Conservation (phyloP, 768 basidiomycete species). For the Boletales sp. region DNA sequence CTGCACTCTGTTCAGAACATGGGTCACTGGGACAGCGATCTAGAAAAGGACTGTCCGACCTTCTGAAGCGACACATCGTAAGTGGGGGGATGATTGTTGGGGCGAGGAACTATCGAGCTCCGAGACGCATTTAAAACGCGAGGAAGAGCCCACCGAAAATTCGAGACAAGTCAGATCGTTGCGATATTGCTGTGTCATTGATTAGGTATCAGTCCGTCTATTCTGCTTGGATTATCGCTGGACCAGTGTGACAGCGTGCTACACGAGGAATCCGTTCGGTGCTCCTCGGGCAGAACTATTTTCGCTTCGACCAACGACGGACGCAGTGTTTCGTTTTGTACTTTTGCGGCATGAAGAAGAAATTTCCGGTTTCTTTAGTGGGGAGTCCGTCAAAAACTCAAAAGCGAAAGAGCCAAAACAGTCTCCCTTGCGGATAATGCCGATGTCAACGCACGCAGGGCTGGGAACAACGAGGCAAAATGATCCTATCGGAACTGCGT, state of each 20-base stretch:
- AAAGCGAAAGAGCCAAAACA: constrained; percentile 36
- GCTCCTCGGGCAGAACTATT: constrained; percentile 31
- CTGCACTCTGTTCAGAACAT: constrained; percentile 48
- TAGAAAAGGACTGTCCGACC: constrained; percentile 40
- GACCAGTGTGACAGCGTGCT: constrained; percentile 19
- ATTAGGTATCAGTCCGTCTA: constrained; percentile 23
- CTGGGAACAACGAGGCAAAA: constrained; percentile 18
- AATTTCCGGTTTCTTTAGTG: constrained; percentile 16
- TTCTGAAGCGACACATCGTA: constrained; percentile 70
- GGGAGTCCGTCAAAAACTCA: constrained; percentile 29
- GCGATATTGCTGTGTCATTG: constrained; percentile 20
- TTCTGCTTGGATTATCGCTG: constrained; percentile 19
- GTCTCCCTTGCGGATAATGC: constrained; percentile 21
- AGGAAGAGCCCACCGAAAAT: constrained; percentile 13
- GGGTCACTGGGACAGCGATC: constrained; percentile 7
- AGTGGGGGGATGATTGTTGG: constrained; percentile 12
- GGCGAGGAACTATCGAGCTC: constrained; percentile 9
- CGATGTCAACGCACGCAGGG: constrained; percentile 16
- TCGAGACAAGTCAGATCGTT: constrained; percentile 21
- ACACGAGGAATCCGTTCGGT: constrained; percentile 27
- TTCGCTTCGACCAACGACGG: constrained; percentile 15
- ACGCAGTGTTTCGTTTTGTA: constrained; percentile 16
- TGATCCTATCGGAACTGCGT: constrained; percentile 13
- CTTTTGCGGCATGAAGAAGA: constrained; percentile 19
- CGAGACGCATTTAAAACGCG: constrained; percentile 24